A percentile compares a stretch with the other conserved stretches of the same genome.
Evolutionary conservation across 169 alveolate genomes (phyloP).

Genomic region (Toxoplasma gondii): DNA sequence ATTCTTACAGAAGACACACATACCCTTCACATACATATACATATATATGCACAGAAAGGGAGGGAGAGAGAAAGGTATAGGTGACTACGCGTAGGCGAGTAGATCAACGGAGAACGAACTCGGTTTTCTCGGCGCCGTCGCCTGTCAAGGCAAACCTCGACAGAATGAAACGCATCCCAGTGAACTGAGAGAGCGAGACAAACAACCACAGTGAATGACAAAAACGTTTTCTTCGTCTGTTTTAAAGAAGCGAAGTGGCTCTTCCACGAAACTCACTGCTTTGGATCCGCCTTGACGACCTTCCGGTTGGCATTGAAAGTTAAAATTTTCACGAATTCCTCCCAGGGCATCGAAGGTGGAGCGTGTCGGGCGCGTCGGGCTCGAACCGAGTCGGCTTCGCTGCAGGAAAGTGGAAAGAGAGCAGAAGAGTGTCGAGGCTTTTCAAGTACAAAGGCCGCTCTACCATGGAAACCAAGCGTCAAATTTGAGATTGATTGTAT

Average conservation of each 20-base stretch:
- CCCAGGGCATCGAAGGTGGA: conserved; percentile 60
- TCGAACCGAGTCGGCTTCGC: conserved; percentile 15
- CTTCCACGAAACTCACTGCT: conserved; percentile 39
- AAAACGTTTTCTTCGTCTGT: too few relatives aligned
- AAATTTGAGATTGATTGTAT: background rate
- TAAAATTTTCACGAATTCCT: conserved; percentile 52
- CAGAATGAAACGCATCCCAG: background rate
- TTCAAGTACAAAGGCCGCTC: background rate
- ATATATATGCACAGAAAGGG: too few relatives aligned
- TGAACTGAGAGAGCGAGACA: background rate
- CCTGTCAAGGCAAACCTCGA: too few relatives aligned
- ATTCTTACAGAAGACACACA: too few relatives aligned
- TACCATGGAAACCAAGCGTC: background rate
- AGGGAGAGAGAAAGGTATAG: too few relatives aligned
- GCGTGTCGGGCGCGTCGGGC: background rate
- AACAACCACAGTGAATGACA: too few relatives aligned
- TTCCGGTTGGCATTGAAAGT: conserved; percentile 58
- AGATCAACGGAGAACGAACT: too few relatives aligned
- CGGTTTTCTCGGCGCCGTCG: too few relatives aligned
- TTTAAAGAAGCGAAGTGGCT: background rate
- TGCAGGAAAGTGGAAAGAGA: background rate
- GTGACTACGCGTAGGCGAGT: too few relatives aligned
- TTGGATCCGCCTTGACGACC: conserved; percentile 61
- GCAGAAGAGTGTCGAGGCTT: too few relatives aligned
- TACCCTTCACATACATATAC: too few relatives aligned